Evolutionary conservation across 139 green algal genomes (phyloP).

Genomic region (Nannochloris sp.): DNA sequence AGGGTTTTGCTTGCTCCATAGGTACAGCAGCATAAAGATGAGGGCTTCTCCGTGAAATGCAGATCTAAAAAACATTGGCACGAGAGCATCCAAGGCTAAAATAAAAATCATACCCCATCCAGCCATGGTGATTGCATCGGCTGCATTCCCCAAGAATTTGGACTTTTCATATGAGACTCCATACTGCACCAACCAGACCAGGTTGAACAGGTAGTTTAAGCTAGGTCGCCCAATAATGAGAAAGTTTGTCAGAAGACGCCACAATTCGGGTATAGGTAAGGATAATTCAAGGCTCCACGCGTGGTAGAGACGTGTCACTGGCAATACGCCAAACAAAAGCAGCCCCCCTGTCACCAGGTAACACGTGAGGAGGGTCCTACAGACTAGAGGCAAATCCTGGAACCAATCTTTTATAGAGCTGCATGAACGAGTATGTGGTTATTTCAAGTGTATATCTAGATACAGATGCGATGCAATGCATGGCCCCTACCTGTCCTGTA

Average conservation of each 20-base stretch:
- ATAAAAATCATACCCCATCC: slow-evolving; percentile 11
- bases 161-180: slow-evolving; percentile 35
- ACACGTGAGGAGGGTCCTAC: slow-evolving; percentile 7
- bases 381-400: slow-evolving; percentile 15
- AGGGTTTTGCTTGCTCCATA: slow-evolving; percentile 40
- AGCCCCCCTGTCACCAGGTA: slow-evolving; percentile 19
- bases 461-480: no score
- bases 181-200: slow-evolving; percentile 46
- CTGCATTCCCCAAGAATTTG: slow-evolving; percentile 32
- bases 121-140: slow-evolving; percentile 19
- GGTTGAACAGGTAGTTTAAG: slow-evolving; percentile 30
- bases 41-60: slow-evolving; percentile 38
- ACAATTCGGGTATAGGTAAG: slow-evolving; percentile 38
- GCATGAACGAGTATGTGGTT: background rate
- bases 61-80: slow-evolving; percentile 26
- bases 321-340: slow-evolving; percentile 8
- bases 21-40: slow-evolving; percentile 64
- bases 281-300: slow-evolving; percentile 12
- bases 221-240: slow-evolving; percentile 35
- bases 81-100: slow-evolving; percentile 16
- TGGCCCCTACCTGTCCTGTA: no score
- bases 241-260: slow-evolving; percentile 44
- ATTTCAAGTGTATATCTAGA: no score
- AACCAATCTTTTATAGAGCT: slow-evolving; percentile 15
- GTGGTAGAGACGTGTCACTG: slow-evolving; percentile 11